Evolutionary conservation across 2,329 filamentous ascomycete species (phyloP), one percentile per base, ranked within the genome.

Genomic region (Ilyonectria destructans): DNA sequence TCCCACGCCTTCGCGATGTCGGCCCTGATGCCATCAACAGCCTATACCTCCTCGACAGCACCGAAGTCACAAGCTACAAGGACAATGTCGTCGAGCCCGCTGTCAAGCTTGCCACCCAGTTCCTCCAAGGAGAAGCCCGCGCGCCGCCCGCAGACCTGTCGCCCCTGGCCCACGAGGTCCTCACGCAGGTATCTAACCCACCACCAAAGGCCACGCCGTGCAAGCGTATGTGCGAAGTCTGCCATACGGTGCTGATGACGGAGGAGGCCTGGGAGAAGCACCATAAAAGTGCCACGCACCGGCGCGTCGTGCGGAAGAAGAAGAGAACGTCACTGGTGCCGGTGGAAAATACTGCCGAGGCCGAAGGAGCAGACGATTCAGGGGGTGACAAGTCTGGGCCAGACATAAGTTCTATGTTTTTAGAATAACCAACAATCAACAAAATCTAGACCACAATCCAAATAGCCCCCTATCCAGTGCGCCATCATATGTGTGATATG

Each of bases 1-100:
- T 96, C 48, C 90, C 91, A 10, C 89, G 91, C 1, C 83, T 96
- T 31, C 85, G 83, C 43, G 86, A 89, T 19, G 85, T 88, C 40
- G 85, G 82, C 2, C 81, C 85, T 17, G 81, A 84, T 9, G 84
- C 85, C 1, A 78, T 89, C 58, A 80, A 87, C 23, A 88, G 84
- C 40, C 83, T 98, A 1, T 98, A 93, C 78, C 82, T 98, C 2
- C 82, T 98, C 1, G 94, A 99, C 80, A 93, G 93, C 69, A 94
- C 92, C 2, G 86, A 96, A 72, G 83, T 91, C 2, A 76, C 84
- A 0, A 77, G 81, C 1, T 98, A 93, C 86, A 74, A 85, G 0
- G 78, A 85, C 0, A 82, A 86, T n/a, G 93, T 98, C 2, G 85
- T 90, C 1, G 81, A 85, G 2, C 90, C 90, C 2, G 95, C 93